These are phyloP conservation scores for Boletellus emodensis DNA, from an alignment of 768 basidiomycete genomes.

Conservation along the genomic window DNA sequence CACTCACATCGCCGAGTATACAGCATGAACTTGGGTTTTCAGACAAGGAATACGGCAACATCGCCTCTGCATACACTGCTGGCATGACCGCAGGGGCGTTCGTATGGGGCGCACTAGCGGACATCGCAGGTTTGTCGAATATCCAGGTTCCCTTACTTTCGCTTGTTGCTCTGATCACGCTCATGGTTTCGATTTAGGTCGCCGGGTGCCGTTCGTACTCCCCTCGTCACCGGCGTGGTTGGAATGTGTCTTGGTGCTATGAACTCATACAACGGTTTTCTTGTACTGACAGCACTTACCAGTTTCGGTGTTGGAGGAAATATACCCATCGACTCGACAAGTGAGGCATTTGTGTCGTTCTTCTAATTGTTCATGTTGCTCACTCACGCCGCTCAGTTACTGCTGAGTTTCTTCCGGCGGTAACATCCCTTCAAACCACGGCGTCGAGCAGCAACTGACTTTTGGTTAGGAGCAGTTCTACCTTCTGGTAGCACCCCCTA, in stretches of 20 bases:
- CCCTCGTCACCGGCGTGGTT: slow-evolving; percentile 10
- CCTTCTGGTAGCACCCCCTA: slow-evolving; percentile 9
- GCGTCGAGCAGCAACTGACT: background rate
- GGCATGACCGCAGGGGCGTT: slow-evolving; percentile 7
- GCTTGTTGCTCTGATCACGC: background rate
- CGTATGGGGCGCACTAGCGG: slow-evolving; percentile 13
- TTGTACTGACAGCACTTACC: slow-evolving; percentile 8
- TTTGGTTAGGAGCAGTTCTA: slow-evolving; percentile 9
- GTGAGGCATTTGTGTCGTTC: background rate
- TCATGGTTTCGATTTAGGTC: slow-evolving; percentile 6
- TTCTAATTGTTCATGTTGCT: background rate
- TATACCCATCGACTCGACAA: slow-evolving; percentile 14
- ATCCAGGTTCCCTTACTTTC: too few relatives aligned
- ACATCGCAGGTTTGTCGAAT: slow-evolving; percentile 13
- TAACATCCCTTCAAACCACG: background rate
- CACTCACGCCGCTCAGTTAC: slow-evolving; percentile 2
- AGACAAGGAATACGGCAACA: slow-evolving; percentile 13
- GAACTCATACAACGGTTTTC: slow-evolving; percentile 9
- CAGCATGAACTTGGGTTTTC: slow-evolving; percentile 18
- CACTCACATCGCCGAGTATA: background rate
- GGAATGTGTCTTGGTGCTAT: slow-evolving; percentile 11
- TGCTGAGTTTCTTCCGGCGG: slow-evolving; percentile 13
- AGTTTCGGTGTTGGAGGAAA: slow-evolving; percentile 15
- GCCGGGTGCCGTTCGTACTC: slow-evolving; percentile 13
- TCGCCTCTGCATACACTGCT: background rate